These are phyloP conservation scores for Aspergillus candidus DNA, from an alignment of 2,329 filamentous ascomycete species.

Conservation along the genomic window DNA sequence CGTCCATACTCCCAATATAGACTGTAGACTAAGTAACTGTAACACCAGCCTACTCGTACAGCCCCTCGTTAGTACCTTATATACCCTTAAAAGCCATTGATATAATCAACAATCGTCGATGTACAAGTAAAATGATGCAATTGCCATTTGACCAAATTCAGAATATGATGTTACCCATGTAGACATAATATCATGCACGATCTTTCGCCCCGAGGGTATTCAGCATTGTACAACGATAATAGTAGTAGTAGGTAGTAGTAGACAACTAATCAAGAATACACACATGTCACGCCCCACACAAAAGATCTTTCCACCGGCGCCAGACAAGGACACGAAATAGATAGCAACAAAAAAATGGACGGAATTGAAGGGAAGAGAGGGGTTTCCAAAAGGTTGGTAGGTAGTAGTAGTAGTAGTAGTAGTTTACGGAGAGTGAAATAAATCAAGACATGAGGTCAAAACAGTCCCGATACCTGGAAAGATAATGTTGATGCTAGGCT, in stretches of 20 bases:
- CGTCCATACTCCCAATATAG: no score
- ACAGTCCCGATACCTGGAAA: constrained; percentile 12
- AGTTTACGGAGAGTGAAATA: constrained; percentile 16
- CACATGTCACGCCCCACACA: constrained; percentile 16
- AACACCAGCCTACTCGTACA: no score
- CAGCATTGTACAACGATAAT: constrained; percentile 30
- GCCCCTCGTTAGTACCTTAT: no score
- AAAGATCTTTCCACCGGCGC: constrained; percentile 21
- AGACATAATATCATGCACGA: constrained; percentile 17
- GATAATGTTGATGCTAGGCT: constrained; percentile 2
- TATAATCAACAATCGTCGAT: neutral
- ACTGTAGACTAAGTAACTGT: no score
- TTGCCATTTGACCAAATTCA: constrained; percentile 3
- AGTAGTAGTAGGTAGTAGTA: no score
- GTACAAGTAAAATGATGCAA: no score
- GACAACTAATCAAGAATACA: constrained; percentile 3
- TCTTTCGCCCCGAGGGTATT: constrained; percentile 29
- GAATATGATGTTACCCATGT: constrained; percentile 13
- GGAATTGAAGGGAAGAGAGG: neutral
- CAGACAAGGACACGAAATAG: constrained; percentile 9
- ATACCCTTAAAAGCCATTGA: no score
- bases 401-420: constrained; percentile 2
- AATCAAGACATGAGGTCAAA: constrained; percentile 15
- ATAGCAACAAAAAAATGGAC: constrained; percentile 5
- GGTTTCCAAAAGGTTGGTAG: no score